Conservation (phyloP, 2,329 filamentous ascomycete genomes). For the Trichoderma cornu-damae region DNA sequence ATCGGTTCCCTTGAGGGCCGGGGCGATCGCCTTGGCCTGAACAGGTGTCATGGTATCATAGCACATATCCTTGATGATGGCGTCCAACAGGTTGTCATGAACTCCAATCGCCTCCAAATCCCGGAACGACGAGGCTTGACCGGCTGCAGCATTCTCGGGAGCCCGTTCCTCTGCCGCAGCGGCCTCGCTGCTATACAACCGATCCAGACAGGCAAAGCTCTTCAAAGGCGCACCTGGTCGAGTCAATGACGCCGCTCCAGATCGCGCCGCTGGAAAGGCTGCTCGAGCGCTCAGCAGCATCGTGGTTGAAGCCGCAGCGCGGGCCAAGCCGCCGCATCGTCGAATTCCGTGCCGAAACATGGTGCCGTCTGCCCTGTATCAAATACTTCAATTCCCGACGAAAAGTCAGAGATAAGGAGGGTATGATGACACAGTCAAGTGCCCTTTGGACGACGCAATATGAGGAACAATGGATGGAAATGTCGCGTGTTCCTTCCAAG, state of each 20-base stretch:
- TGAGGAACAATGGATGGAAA: background rate
- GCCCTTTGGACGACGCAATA: background rate
- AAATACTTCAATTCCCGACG: background rate
- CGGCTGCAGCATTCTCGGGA: conserved; percentile 14
- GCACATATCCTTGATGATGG: conserved; percentile 66
- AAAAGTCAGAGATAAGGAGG: background rate
- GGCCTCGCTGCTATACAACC: conserved; percentile 40
- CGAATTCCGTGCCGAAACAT: conserved; percentile 38
- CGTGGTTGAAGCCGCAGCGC: conserved; percentile 29
- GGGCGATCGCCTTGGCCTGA: conserved; percentile 75
- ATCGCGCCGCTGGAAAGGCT: conserved; percentile 25
- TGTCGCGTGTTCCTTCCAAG: conserved; percentile 1
- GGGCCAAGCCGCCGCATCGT: conserved; percentile 37
- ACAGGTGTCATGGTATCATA: conserved; percentile 90
- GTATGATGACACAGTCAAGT: conserved; percentile 7
- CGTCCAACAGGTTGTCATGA: conserved; percentile 58
- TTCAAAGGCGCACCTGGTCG: conserved; percentile 22
- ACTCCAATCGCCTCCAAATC: conserved; percentile 49
- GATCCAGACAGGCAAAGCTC: conserved; percentile 25
- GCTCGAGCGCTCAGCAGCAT: conserved; percentile 29
- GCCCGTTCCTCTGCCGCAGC: conserved; percentile 25
- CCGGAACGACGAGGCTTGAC: conserved; percentile 38
- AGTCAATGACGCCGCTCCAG: conserved; percentile 21
- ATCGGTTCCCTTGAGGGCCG: conserved; percentile 74
- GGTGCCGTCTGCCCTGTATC: background rate